Conservation (phyloP, 306 rosid genomes). For the Leucaena leucocephala region DNA sequence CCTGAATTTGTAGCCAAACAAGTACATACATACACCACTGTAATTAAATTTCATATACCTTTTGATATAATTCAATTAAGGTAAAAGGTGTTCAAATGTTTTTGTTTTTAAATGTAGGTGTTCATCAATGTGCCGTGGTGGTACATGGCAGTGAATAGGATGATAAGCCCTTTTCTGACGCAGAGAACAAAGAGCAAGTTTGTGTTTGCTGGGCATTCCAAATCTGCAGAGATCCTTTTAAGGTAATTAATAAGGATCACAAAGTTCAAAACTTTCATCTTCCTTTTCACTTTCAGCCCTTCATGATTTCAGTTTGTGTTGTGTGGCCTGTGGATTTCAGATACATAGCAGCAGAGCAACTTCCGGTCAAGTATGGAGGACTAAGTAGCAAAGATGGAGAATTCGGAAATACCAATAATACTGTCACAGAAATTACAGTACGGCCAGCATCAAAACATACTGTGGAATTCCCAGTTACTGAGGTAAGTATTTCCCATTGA, state of each 20-base stretch:
- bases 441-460: conserved; percentile 63
- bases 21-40: conserved; percentile 43
- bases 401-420: conserved; percentile 56
- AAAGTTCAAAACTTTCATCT: neutral
- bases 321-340: conserved; percentile 37
- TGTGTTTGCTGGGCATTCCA: conserved; percentile 1
- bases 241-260: conserved; percentile 12
- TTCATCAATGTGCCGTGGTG: conserved; percentile 89
- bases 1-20: conserved; percentile 84
- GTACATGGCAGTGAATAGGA: conserved; percentile 70
- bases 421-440: conserved; percentile 60
- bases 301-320: neutral
- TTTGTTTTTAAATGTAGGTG: conserved; percentile 39
- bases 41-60: neutral
- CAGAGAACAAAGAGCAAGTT: conserved; percentile 6
- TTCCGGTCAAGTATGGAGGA: conserved; percentile 82
- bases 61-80: neutral
- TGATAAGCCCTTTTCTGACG: conserved; percentile 39
- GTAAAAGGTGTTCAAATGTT: neutral
- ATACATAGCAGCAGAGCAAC: conserved; percentile 67
- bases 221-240: conserved; percentile 3
- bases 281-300: neutral
- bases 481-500: conserved; percentile 49
- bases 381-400: conserved; percentile 63
- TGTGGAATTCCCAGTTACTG: conserved; percentile 63